Evolutionary conservation across 2,329 filamentous ascomycete species (phyloP).

Genomic region (Pyricularia grisea): DNA sequence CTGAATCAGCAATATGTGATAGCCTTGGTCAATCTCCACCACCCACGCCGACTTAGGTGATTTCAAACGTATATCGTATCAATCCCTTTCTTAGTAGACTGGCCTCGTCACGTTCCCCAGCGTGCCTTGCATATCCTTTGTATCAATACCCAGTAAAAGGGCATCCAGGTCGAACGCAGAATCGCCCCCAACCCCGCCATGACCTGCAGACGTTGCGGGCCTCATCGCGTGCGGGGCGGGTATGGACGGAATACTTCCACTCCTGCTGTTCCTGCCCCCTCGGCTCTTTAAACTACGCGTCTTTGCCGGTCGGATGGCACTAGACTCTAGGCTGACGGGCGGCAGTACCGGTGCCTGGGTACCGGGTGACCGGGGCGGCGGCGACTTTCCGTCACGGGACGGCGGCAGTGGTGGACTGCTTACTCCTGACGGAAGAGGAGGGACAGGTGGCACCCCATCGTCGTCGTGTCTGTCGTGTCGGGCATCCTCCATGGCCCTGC

Average conservation of each 20-base stretch:
- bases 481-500: conserved; percentile 20
- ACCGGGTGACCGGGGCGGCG: not conserved
- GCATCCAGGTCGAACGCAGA: conserved; percentile 35
- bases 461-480: conserved; percentile 12
- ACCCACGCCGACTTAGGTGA: not conserved
- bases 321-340: conserved; percentile 6
- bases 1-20: too few species aligned
- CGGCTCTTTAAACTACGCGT: conserved; percentile 32
- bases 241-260: conserved; percentile 19
- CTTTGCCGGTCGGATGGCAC: conserved; percentile 14
- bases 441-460: conserved; percentile 42
- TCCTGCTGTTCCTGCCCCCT: conserved; percentile 16
- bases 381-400: conserved; percentile 1
- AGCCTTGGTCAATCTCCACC: too few species aligned
- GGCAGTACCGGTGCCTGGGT: conserved; percentile 4
- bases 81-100: conserved; percentile 30
- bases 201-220: conserved; percentile 3
- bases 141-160: conserved; percentile 40
- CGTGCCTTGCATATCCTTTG: conserved; percentile 32
- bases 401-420: not conserved
- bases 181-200: conserved; percentile 22
- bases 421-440: conserved; percentile 35
- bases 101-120: conserved; percentile 37
- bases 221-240: conserved; percentile 5
- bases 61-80: not conserved